Evolutionary conservation across 441 rosid genomes (phyloP), one percentile per base, ranked within the genome.

Genomic region (Rhodomyrtus psidioides): DNA sequence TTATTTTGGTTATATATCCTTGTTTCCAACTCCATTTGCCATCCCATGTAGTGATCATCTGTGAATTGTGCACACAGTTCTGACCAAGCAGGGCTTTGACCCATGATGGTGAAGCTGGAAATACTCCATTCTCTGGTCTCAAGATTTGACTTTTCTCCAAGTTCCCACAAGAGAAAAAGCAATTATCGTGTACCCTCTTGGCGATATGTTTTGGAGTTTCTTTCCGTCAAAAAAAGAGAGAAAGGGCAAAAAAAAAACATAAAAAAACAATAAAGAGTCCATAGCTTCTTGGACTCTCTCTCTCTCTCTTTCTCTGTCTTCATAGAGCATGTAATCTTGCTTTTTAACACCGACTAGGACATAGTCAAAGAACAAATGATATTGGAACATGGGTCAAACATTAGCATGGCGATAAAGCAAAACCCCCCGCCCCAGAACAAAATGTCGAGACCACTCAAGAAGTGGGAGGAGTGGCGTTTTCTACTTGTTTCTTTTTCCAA

Each of bases 221-320:
- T 70, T 70, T 70, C 49, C 79, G 16, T 21, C 13, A 21, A 39
- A 1, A 39, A 70, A 34, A 24, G 1, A 46, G 15, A 8, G 34
- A 34, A 4, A 34, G 34, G 8, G 46, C 6, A 6, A 42, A 6
- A 42, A 6, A 42, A 6, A 6, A 42, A 0, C 8, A 6, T 42
- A 42, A 21, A 34, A 21, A 65, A 34, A 70, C 49, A 39, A 39
- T 10, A 70, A 79, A 79, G 88, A 91, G 87, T 84, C 79, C 83
- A 83, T 84, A 84, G 88, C 91, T 91, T 90, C 53, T 87, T 85
- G 93, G 90, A 91, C 89, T 86, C 87, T 76, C 54, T 86, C 57
- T 81, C 85, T n/a, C 54, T 86, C 57, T 81, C 85, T n/a, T 39
- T 9, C 84, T 51, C 56, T 81, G 15, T 3, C 15, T 12, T 51